Evolutionary conservation across 1,139 yeast genomes (phyloP).

Genomic region (Pichia sp.): DNA sequence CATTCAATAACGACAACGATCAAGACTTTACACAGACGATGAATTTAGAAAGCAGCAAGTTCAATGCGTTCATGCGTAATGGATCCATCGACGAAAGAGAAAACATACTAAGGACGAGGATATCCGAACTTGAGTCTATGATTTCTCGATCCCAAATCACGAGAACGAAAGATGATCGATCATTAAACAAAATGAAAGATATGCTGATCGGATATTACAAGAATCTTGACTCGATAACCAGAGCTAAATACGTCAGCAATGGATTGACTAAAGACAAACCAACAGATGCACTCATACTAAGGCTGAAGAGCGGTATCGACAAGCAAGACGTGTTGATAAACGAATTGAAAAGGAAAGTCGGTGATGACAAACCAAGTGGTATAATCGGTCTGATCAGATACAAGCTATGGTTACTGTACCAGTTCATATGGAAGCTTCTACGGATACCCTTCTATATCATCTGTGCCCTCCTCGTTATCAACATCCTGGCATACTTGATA

Average conservation of each 20-base stretch:
- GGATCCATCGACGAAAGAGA: constrained; percentile 15
- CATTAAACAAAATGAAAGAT: constrained; percentile 21
- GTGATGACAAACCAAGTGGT: constrained; percentile 5
- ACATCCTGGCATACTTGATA: constrained; percentile 1
- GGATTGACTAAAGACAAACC: not conserved
- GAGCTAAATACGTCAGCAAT: not conserved
- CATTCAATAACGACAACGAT: not conserved
- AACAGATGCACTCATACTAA: not conserved
- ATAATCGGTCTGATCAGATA: constrained; percentile 2
- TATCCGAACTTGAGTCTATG: constrained; percentile 18
- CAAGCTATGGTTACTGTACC: not conserved
- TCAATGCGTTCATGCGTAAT: constrained; percentile 6
- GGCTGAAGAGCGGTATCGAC: constrained; percentile 17
- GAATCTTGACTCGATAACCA: constrained; percentile 8
- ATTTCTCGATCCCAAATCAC: not conserved
- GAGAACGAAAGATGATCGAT: not conserved
- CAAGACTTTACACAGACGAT: constrained; percentile 18
- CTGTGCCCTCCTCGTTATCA: not conserved
- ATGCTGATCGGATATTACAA: constrained; percentile 25
- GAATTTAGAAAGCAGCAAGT: constrained; percentile 14
- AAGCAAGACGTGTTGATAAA: constrained; percentile 24
- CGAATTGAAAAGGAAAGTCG: constrained; percentile 20
- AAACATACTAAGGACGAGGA: constrained; percentile 17
- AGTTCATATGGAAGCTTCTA: not conserved
- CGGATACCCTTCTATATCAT: constrained; percentile 6